Evolutionary conservation across 2,329 filamentous ascomycete genomes (phyloP).

Genomic region (Botryotinia calthae): DNA sequence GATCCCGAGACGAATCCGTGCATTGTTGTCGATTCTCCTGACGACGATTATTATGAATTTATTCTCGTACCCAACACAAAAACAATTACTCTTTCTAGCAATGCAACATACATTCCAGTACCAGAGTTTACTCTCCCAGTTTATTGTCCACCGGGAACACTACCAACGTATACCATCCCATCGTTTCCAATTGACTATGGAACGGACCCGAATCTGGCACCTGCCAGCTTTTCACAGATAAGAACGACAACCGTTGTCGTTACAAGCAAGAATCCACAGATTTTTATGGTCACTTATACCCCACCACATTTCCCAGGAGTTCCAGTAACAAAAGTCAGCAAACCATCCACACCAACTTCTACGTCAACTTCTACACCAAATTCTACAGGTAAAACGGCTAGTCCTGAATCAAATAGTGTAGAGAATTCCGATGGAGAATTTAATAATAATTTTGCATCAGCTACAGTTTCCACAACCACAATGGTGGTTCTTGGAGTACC

Average conservation of each 20-base stretch:
- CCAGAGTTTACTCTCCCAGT: constrained; percentile 34
- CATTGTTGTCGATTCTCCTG: not conserved
- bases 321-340: not conserved
- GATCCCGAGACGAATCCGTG: not conserved
- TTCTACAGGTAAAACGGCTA: not conserved
- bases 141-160: constrained; percentile 24
- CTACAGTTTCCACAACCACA: not conserved
- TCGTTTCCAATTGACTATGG: not conserved
- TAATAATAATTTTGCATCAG: not conserved
- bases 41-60: not conserved
- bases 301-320: not conserved
- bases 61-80: constrained; percentile 32
- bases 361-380: not conserved
- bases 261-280: constrained; percentile 13
- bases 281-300: not conserved
- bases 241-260: constrained; percentile 11
- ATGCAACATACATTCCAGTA: constrained; percentile 21
- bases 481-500: constrained; percentile 25
- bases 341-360: not conserved
- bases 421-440: not conserved
- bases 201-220: not conserved
- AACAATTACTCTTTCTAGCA: constrained; percentile 28
- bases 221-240: not conserved
- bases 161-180: not conserved
- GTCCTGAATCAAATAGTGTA: not conserved